These are phyloP conservation scores for Circinella minor DNA, from an alignment of 371 early-diverging fungal genomes.

Conservation along the genomic window DNA sequence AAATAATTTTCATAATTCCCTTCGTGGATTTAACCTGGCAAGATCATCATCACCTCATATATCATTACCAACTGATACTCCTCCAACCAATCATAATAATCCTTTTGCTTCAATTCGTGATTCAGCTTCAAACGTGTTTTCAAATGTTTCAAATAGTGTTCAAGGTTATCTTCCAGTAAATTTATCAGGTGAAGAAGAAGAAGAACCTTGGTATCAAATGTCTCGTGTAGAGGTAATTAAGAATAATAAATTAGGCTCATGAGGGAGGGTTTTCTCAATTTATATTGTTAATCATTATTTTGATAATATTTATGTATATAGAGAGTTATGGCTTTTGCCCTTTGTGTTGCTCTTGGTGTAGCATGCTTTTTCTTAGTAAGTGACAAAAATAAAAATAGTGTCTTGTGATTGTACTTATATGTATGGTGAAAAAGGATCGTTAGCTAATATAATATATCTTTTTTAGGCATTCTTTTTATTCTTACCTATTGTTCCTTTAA, in stretches of 20 bases:
- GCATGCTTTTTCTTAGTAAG: constrained; percentile 52
- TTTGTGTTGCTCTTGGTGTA: constrained; percentile 52
- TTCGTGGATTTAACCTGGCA: constrained; percentile 45
- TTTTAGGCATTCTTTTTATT: constrained; percentile 51
- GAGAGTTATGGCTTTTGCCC: constrained; percentile 55
- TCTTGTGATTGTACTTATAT: no score
- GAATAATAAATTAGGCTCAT: background rate
- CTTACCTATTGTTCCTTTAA: constrained; percentile 47
- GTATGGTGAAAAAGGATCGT: no score
- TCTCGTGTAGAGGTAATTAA: constrained; percentile 50
- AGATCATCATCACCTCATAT: constrained; percentile 29
- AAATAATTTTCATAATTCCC: constrained; percentile 43
- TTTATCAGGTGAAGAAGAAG: constrained; percentile 41
- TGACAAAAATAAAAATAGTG: background rate
- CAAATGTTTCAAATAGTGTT: constrained; percentile 43
- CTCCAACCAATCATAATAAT: constrained; percentile 11
- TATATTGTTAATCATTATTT: background rate
- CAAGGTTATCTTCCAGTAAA: constrained; percentile 53
- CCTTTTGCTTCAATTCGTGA: constrained; percentile 41
- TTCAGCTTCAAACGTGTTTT: constrained; percentile 42
- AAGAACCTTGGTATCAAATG: constrained; percentile 57
- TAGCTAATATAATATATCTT: no score
- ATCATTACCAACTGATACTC: constrained; percentile 25
- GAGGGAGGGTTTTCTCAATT: background rate
- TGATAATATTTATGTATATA: constrained; percentile 5